phyloP scores from a whole-genome alignment of 345 rosid genomes.

The Boechera divaricarpa region DNA sequence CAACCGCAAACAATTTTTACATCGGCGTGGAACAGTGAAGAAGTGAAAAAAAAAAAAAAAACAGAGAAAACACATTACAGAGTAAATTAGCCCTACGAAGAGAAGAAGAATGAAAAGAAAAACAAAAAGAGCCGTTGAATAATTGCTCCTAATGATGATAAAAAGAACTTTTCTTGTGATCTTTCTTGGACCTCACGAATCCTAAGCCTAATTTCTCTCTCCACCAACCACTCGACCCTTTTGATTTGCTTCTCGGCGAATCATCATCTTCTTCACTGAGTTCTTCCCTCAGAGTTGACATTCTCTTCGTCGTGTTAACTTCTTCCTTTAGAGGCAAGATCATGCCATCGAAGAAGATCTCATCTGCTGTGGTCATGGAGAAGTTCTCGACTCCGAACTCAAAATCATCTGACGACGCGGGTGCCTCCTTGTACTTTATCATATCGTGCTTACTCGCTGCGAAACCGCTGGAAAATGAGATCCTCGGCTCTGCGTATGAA shows the following conservation, averaged over 20 bases:
- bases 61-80: background rate
- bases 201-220: conserved; percentile 45
- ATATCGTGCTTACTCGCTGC: conserved; percentile 51
- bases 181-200: conserved; percentile 46
- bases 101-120: background rate
- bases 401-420: conserved; percentile 76
- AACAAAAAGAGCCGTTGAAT: background rate
- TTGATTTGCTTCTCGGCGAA: conserved; percentile 37
- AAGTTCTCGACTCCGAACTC: conserved; percentile 63
- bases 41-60: conserved; percentile 6
- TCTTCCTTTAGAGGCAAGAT: conserved; percentile 66
- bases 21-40: conserved; percentile 40
- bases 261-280: conserved; percentile 52
- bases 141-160: conserved; percentile 31
- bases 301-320: conserved; percentile 45
- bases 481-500: conserved; percentile 72
- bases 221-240: conserved; percentile 48
- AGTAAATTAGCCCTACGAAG: conserved; percentile 6
- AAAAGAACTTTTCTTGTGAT: conserved; percentile 39
- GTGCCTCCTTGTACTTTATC: conserved; percentile 72
- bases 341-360: conserved; percentile 76
- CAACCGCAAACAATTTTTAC: conserved; percentile 47
- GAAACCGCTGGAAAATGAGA: conserved; percentile 90
- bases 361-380: conserved; percentile 79
- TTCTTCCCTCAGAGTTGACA: conserved; percentile 72